These are phyloP conservation scores for Viridothelium virens DNA, from an alignment of 495 filamentous ascomycete genomes.

Conservation along the genomic window DNA sequence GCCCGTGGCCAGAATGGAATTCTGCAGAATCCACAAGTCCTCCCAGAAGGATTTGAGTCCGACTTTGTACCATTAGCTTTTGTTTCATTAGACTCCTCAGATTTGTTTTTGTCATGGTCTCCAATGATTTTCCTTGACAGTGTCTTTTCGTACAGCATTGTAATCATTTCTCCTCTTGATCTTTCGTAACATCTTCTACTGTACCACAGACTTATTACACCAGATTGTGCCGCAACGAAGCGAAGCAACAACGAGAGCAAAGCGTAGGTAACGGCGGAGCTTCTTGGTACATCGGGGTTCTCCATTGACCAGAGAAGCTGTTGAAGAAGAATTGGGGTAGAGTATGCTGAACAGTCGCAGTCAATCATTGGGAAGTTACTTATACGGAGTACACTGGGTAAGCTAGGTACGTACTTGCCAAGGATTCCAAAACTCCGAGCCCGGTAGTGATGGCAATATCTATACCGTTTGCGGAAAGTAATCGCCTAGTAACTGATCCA, in stretches of 20 bases:
- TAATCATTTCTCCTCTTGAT: conserved; percentile 76
- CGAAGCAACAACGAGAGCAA: conserved; percentile 51
- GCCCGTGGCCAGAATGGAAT: conserved; percentile 20
- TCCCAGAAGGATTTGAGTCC: neutral
- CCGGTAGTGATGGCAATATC: conserved; percentile 61
- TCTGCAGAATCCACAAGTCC: neutral
- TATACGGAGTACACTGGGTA: neutral
- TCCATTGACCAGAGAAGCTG: conserved; percentile 62
- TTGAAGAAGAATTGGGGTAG: conserved; percentile 61
- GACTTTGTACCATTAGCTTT: neutral
- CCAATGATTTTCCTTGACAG: conserved; percentile 65
- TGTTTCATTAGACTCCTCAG: neutral
- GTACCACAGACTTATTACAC: conserved; percentile 67
- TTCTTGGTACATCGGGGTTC: conserved; percentile 40
- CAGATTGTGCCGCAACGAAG: conserved; percentile 55
- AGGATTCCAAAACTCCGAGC: conserved; percentile 54
- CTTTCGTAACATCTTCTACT: conserved; percentile 68
- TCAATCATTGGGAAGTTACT: neutral
- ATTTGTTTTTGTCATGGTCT: conserved; percentile 29
- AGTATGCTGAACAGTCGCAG: conserved; percentile 40
- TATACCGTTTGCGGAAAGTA: conserved; percentile 63
- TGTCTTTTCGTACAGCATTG: conserved; percentile 81
- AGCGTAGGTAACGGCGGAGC: conserved; percentile 59
- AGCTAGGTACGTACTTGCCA: conserved; percentile 40
- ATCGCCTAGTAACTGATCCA: conserved; percentile 60